Evolutionary conservation across 371 early-diverging fungal genomes (phyloP), one percentile per base, ranked within the genome.

Genomic region (Mucor mucedo): DNA sequence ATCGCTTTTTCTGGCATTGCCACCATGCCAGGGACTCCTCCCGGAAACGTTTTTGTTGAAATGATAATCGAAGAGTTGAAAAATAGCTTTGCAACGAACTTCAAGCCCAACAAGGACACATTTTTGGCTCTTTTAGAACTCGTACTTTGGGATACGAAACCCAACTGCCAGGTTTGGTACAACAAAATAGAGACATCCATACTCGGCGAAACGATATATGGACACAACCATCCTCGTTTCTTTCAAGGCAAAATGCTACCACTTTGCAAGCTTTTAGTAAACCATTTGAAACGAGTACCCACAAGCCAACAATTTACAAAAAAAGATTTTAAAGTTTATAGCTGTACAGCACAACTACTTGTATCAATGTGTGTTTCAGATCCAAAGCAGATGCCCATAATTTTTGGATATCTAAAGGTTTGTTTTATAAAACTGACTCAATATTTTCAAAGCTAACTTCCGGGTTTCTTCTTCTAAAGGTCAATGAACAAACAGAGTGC

Each of bases 281-380:
- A 52, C 21, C 81, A 70, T 42, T 54, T 82, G 28, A 82, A 80
- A 50, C 48, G 62, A 38, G 65, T 75, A n/a, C 69, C 71, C 0
- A 60, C 42, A 1, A 71, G 76, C 2, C 73, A 78, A 45, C 76
- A 74, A 16, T 83, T 79, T 53, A 83, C 83, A 11, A 73, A 77
- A 29, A 79, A 75, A 47, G 83, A 84, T 35, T 84, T 81, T 62
- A 81, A 81, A 44, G 69, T 72, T 0, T 78, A 73, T 53, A 74
- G 65, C 10, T 75, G 70, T 13, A 62, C 66, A 7, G 67, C 80
- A 16, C 70, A 78, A 32, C 55, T 84, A 3, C 55, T 77, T 2
- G 77, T 76, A 10, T 49, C 60, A 14, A 60, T 79, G 63, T 81
- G 82, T 50, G 42, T 60, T 3, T 60, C 76, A n/a, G 66, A 72